phyloP scores from a whole-genome alignment of 371 early-diverging fungal species.

The Mortierella sp. region DNA sequence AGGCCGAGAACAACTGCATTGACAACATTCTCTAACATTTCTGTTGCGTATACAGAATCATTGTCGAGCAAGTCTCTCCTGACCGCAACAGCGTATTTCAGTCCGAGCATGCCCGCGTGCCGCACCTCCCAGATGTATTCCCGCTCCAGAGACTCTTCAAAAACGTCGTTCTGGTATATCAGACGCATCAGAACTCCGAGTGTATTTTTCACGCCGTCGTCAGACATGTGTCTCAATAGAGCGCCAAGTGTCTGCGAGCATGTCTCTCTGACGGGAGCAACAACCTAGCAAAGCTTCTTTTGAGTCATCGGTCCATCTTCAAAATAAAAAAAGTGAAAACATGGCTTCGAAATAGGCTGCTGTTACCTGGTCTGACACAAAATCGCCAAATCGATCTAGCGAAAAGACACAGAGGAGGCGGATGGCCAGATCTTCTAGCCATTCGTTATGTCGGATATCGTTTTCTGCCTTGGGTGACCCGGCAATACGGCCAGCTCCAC shows the following conservation, averaged over 20 bases:
- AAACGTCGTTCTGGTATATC: constrained; percentile 66
- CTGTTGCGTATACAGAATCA: constrained; percentile 24
- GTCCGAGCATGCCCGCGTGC: constrained; percentile 94
- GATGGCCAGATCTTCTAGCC: constrained; percentile 89
- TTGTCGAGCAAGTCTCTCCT: constrained; percentile 83
- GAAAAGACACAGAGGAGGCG: constrained; percentile 93
- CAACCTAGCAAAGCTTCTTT: constrained; percentile 61
- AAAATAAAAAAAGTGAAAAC: not conserved
- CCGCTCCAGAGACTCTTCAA: constrained; percentile 36
- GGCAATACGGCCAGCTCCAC: constrained; percentile 81
- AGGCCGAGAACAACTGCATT: constrained; percentile 64
- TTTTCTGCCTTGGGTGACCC: constrained; percentile 67
- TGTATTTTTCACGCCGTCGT: constrained; percentile 64
- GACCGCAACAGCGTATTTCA: constrained; percentile 95
- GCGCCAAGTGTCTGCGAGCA: constrained; percentile 94
- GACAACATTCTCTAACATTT: constrained; percentile 48
- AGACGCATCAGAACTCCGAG: constrained; percentile 66
- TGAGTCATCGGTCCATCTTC: not conserved
- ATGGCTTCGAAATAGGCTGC: not conserved
- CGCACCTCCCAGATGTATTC: constrained; percentile 90
- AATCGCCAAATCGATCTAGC: constrained; percentile 96
- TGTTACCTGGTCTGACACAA: constrained; percentile 86
- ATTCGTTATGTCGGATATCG: constrained; percentile 73
- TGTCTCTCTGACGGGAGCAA: constrained; percentile 96
- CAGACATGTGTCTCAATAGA: constrained; percentile 76